Evolutionary conservation across 495 filamentous ascomycete species (phyloP).

Genomic region (Pyronema omphalodes): DNA sequence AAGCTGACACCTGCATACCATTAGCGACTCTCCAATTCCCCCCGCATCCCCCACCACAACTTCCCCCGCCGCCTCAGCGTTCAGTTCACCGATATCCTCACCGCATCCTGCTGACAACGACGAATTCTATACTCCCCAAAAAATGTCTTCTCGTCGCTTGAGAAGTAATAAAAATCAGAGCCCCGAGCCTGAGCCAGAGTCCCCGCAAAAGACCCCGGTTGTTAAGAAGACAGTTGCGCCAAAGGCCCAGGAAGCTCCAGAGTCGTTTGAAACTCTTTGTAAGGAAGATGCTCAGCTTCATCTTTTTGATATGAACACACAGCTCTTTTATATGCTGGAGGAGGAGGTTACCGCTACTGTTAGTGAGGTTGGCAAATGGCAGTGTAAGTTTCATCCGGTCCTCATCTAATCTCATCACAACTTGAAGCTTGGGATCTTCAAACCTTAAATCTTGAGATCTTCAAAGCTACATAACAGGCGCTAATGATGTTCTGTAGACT

Average conservation of each 20-base stretch:
- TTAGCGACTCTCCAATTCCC: constrained; percentile 17
- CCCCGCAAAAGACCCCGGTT: constrained; percentile 12
- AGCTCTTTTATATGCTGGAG: constrained; percentile 72
- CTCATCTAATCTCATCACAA: not conserved
- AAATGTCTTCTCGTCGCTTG: not conserved
- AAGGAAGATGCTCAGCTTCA: constrained; percentile 72
- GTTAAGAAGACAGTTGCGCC: constrained; percentile 38
- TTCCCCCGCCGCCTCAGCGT: constrained; percentile 7
- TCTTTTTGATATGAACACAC: constrained; percentile 73
- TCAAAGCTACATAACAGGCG: not conserved
- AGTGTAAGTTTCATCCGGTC: constrained; percentile 31
- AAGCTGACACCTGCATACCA: not conserved
- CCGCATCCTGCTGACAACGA: not conserved
- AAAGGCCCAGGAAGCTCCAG: constrained; percentile 43
- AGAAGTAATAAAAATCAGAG: not conserved
- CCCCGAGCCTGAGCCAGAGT: not conserved
- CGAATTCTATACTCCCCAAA: not conserved
- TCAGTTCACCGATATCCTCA: not conserved
- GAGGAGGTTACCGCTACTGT: constrained; percentile 54
- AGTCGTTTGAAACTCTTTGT: constrained; percentile 50
- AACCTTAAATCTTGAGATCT: too few species aligned
- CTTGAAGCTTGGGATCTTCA: not conserved
- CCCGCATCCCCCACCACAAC: constrained; percentile 14
- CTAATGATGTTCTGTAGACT: constrained; percentile 31
- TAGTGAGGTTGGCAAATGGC: constrained; percentile 73